phyloP scores from a whole-genome alignment of 441 rosid species.

The Adansonia rubrostipa region DNA sequence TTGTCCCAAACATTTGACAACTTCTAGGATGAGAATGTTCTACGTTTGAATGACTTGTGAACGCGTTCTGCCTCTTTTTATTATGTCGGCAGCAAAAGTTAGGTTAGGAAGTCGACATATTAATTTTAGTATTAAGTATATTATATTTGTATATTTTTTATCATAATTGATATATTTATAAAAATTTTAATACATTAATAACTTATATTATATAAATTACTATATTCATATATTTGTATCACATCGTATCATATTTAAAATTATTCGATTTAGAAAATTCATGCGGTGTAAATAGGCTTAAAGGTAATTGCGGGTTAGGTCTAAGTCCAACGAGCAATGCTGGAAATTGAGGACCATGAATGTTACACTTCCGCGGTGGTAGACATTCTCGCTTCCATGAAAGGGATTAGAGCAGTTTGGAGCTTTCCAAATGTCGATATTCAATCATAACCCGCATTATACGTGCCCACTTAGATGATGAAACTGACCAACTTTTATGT shows the following conservation, averaged over 20 bases:
- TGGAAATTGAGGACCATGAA: conserved; percentile 21
- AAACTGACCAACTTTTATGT: not conserved
- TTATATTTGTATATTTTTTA: not conserved
- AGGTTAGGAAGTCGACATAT: too few relatives aligned
- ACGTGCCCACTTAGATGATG: not conserved
- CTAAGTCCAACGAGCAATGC: conserved; percentile 27
- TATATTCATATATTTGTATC: not conserved
- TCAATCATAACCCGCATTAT: not conserved
- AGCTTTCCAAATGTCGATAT: conserved; percentile 4
- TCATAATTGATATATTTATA: not conserved
- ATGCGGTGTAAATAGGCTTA: conserved; percentile 17
- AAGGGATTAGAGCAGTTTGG: conserved; percentile 8
- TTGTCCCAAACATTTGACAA: conserved; percentile 30
- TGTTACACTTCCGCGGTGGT: conserved; percentile 16
- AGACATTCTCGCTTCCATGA: conserved; percentile 26
- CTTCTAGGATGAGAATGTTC: conserved; percentile 23
- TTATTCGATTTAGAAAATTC: not conserved
- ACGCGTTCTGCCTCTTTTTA: conserved; percentile 4
- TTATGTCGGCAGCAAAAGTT: conserved; percentile 25
- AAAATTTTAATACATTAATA: not conserved
- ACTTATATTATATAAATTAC: not conserved
- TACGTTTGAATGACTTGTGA: conserved; percentile 16
- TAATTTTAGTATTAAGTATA: too few relatives aligned
- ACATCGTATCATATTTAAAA: not conserved
- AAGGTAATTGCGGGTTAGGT: conserved; percentile 34